These are phyloP conservation scores for Clitopilus hobsonii DNA, from an alignment of 768 basidiomycete genomes.

Conservation along the genomic window DNA sequence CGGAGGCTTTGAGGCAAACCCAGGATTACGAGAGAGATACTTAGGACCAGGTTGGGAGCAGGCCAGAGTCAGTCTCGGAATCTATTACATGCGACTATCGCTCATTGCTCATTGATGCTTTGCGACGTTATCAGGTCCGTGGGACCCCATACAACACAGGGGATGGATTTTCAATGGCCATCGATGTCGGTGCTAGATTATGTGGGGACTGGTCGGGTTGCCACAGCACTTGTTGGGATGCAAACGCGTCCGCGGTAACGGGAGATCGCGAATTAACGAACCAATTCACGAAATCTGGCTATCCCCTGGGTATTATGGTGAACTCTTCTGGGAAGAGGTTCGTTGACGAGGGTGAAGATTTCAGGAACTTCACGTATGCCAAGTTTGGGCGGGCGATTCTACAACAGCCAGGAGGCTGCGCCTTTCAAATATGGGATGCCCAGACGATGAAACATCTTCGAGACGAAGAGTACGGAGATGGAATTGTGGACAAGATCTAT, in stretches of 20 bases:
- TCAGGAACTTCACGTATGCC: conserved; percentile 70
- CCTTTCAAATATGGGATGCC: conserved; percentile 64
- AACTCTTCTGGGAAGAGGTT: conserved; percentile 55
- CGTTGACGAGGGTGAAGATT: conserved; percentile 71
- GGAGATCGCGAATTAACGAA: conserved; percentile 61
- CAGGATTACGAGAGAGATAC: conserved; percentile 43
- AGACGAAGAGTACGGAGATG: conserved; percentile 64
- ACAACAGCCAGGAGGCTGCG: conserved; percentile 50
- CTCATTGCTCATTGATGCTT: not conserved
- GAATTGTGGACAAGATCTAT: conserved; percentile 50
- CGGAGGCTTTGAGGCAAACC: conserved; percentile 63
- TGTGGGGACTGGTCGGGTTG: conserved; percentile 68
- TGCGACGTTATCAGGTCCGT: conserved; percentile 40
- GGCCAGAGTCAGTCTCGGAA: conserved; percentile 37
- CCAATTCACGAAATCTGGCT: conserved; percentile 71
- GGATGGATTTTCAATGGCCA: conserved; percentile 55
- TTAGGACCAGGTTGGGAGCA: conserved; percentile 56
- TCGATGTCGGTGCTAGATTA: conserved; percentile 45
- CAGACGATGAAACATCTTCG: conserved; percentile 39
- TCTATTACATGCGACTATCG: conserved; percentile 5
- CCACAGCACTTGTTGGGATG: conserved; percentile 72
- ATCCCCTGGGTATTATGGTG: conserved; percentile 68
- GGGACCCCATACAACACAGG: conserved; percentile 71
- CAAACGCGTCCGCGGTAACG: conserved; percentile 43
- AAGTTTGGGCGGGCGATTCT: conserved; percentile 61